Conservation (phyloP, 1,284 basidiomycete species). For the Boletus semigastroideus region DNA sequence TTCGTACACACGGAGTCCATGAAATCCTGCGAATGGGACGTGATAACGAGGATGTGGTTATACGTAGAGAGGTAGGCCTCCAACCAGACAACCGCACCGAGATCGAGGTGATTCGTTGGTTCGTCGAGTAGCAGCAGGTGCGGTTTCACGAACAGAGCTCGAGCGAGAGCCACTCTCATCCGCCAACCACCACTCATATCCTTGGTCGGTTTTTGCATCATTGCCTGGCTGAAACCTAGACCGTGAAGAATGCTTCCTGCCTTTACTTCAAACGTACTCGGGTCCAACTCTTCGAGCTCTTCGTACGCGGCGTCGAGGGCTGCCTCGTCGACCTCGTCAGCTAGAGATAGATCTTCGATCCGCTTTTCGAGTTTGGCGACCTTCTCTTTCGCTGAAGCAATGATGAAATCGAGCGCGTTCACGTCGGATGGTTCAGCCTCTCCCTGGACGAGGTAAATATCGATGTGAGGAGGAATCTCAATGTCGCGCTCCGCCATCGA, state of each 20-base stretch:
- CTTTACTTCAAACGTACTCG: constrained; percentile 93
- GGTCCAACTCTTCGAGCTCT: constrained; percentile 97
- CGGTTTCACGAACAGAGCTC: constrained; percentile 95
- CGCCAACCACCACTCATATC: constrained; percentile 99
- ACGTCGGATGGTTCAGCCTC: constrained; percentile 97
- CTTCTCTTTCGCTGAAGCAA: constrained; percentile 90
- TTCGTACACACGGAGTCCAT: constrained; percentile 98
- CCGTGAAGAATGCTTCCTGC: constrained; percentile 95
- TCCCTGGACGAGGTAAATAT: constrained; percentile 95
- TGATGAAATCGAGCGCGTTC: constrained; percentile 96
- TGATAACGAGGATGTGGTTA: constrained; percentile 97
- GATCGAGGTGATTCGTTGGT: constrained; percentile 88
- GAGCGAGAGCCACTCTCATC: constrained; percentile 96
- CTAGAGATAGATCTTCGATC: constrained; percentile 91
- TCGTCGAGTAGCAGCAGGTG: constrained; percentile 93
- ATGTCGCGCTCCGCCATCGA: constrained; percentile 92
- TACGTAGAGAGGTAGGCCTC: constrained; percentile 98
- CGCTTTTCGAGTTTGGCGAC: constrained; percentile 94
- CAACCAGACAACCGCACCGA: constrained; percentile 98
- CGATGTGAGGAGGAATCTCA: constrained; percentile 92
- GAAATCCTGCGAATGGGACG: constrained; percentile 97
- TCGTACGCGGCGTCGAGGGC: constrained; percentile 89
- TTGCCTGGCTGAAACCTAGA: constrained; percentile 87
- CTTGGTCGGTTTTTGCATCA: constrained; percentile 98
- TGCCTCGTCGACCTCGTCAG: constrained; percentile 87